Base-by-base conservation (phyloP, 305 asterid species). In the Fraxinus sp. region DNA sequence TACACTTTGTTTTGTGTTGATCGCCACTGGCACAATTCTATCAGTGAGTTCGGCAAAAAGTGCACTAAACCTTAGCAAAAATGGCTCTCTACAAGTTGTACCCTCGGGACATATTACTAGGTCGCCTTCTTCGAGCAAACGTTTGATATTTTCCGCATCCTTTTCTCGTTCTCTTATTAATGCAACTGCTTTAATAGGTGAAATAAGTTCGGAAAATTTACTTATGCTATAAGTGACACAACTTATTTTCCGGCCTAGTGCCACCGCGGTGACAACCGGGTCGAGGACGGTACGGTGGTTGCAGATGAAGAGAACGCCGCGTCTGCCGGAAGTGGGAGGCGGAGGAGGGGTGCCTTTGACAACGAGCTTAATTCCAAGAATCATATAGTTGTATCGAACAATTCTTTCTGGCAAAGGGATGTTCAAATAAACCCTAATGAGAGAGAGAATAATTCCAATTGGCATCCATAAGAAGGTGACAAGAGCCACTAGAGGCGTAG, bases 161-260 rank as follows among this genome's bases (percentile, higher is more conserved):
- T 86, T 90, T 1, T 94, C 98, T 7, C 98, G 83, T 59, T 95
- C 99, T 77, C 98, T 71, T 0, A 97, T 89, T 35, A 95, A 73
- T 3, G 98, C 99, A 0, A 95, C 98, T 0, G 97, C 95, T 28
- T 95, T 94, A 11, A 95, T 93, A 0, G 99, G 99, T 0, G 99
- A 94, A 1, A 95, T 95, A 2, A 94, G 43, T 30, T 95, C 99
- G 0, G 98, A 95, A 83, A 95, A 90, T 80, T 87, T 92, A 73
- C 99, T 95, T 1, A 95, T 94, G 80, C 98, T 95, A 52, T 95
- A 95, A 0, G 99, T 94, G 39, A 95, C 99, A 74, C 98, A 94
- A 81, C 97, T 95, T 28, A 95, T 90, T 52, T 94, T 95, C 59
- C 98, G 90, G 24, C 99, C 95, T 2, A 95, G 95, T 0, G 97